Conservation (phyloP, 768 basidiomycete genomes). For the Megacollybia marginata region DNA sequence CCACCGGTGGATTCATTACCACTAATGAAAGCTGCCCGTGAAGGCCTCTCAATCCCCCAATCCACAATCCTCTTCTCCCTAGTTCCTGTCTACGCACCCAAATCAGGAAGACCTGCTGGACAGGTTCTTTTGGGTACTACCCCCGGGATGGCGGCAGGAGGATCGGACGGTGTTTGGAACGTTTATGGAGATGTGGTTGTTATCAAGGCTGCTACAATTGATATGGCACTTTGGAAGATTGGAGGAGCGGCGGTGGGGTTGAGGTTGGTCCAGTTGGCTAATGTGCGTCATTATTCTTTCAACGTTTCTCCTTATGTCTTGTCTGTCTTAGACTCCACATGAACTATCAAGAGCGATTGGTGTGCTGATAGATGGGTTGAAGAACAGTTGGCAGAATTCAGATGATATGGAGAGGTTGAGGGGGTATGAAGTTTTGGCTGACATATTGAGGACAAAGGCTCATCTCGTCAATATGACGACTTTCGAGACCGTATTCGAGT, state of each 20-base stretch:
- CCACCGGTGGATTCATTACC: conserved; percentile 13
- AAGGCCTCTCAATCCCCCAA: conserved; percentile 37
- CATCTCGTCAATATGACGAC: conserved; percentile 70
- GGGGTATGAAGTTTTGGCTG: conserved; percentile 81
- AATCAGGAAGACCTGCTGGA: conserved; percentile 10
- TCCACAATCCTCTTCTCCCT: conserved; percentile 31
- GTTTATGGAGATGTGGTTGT: conserved; percentile 51
- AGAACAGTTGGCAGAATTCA: conserved; percentile 86
- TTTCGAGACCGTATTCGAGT: conserved; percentile 80
- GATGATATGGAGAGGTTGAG: conserved; percentile 90
- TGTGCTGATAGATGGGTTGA: conserved; percentile 69
- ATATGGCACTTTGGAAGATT: conserved; percentile 72
- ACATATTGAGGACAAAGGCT: conserved; percentile 65
- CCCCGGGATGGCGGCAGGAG: too few species aligned
- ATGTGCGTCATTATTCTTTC: conserved; percentile 32
- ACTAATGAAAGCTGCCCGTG: conserved; percentile 43
- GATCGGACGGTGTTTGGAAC: conserved; percentile 7
- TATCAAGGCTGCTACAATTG: conserved; percentile 57
- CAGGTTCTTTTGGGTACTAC: conserved; percentile 1
- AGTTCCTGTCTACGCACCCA: conserved; percentile 23
- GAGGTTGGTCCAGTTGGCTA: conserved; percentile 68
- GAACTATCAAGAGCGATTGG: conserved; percentile 69
- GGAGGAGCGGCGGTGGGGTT: conserved; percentile 75
- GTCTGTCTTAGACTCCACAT: conserved; percentile 55
- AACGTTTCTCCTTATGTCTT: background rate